Evolutionary conservation across 2,329 filamentous ascomycete species (phyloP), one percentile per base, ranked within the genome.

Genomic region (Phialophora verrucosa): DNA sequence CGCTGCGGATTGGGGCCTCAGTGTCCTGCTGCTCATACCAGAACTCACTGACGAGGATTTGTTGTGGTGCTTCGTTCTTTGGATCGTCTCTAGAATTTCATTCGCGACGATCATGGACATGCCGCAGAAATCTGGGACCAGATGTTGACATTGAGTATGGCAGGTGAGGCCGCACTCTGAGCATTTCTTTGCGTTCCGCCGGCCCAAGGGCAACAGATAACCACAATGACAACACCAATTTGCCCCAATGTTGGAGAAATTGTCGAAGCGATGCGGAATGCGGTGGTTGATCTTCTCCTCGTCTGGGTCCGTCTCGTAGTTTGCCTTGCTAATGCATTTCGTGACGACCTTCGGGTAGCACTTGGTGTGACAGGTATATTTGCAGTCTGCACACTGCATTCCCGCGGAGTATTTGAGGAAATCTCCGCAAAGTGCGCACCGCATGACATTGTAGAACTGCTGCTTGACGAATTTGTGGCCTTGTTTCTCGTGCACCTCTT

Each of bases 391-490:
- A 79, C 95, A 99, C 81, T 99, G 95, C 94, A 99, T 99, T 69
- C 95, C 95, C 25, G 95, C 92, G 57, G 94, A 96, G 78, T 98
- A 98, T 77, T 98, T 99, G 81, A 99, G 90, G 76, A 99, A 98
- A 73, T 99, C 95, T 67, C 93, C 95, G 77, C 95, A 99, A 42
- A 98, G 88, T 14, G 95, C 95, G 80, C 95, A 99, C 69, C 95
- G 94, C 95, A 99, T 99, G 76, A 99, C 97, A 85, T 98, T 99
- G 88, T 98, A 99, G 80, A 99, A 99, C 78, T 97, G 95, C 78
- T 97, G 93, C 75, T 95, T 91, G 63, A 98, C 90, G 76, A 99
- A 99, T 81, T 98, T 99, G 88, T 99, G 95, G 57, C 95, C 95
- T 77, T 97, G 97, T 84, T 97, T 97, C 82, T 99, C 95, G 81